Conservation (phyloP, 2,329 filamentous ascomycete genomes). For the Xenosphaeropsis pyriputrescens region DNA sequence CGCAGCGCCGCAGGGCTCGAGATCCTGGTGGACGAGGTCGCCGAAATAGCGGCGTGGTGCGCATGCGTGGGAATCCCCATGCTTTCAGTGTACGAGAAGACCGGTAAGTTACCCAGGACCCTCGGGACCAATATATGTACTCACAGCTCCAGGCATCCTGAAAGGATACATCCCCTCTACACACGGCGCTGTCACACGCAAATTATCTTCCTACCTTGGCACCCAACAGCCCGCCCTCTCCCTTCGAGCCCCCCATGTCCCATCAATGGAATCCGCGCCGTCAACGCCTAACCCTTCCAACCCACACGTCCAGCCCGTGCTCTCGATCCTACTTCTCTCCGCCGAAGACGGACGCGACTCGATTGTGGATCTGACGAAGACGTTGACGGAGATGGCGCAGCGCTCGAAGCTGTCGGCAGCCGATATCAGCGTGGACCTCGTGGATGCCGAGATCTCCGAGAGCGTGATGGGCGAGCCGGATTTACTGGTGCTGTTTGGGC, state of each 20-base stretch:
- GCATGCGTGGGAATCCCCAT: conserved; percentile 76
- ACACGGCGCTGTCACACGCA: conserved; percentile 64
- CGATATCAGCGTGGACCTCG: conserved; percentile 74
- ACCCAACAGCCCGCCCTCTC: conserved; percentile 56
- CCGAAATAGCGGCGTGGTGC: conserved; percentile 88
- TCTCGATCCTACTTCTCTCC: conserved; percentile 65
- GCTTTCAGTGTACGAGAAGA: conserved; percentile 84
- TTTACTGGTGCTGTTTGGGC: conserved; percentile 74
- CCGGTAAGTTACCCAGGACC: conserved; percentile 40
- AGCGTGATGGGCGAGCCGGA: conserved; percentile 81
- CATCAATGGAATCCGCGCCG: conserved; percentile 35
- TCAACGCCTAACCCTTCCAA: conserved; percentile 26
- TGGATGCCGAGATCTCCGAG: conserved; percentile 75
- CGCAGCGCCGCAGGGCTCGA: conserved; percentile 63
- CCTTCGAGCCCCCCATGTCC: conserved; percentile 56
- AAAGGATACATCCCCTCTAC: conserved; percentile 82
- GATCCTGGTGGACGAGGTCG: conserved; percentile 74
- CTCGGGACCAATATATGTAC: conserved; percentile 4
- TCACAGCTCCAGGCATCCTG: conserved; percentile 48
- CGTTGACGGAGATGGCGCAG: conserved; percentile 89
- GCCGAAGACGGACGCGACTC: conserved; percentile 84
- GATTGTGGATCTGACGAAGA: conserved; percentile 88
- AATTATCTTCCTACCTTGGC: conserved; percentile 80
- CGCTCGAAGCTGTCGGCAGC: conserved; percentile 64
- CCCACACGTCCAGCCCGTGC: conserved; percentile 21